phyloP scores from a whole-genome alignment of 2,329 filamentous ascomycete genomes.

The Rutstroemia sp. region DNA sequence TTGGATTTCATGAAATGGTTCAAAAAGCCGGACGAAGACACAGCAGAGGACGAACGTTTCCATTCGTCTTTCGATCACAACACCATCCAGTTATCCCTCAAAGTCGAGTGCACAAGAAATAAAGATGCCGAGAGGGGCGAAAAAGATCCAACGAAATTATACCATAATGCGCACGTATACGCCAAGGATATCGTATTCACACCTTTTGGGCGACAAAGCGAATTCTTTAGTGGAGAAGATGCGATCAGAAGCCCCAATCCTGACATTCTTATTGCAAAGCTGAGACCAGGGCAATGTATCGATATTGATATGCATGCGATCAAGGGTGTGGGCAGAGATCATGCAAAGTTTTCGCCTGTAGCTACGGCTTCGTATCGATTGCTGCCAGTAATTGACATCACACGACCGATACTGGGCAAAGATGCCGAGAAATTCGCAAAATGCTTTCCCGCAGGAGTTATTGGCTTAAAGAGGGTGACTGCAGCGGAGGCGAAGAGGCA shows the following conservation, averaged over 20 bases:
- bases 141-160: constrained; percentile 76
- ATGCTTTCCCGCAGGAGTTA: constrained; percentile 87
- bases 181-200: constrained; percentile 70
- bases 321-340: constrained; percentile 88
- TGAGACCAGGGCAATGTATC: constrained; percentile 84
- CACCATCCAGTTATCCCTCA: constrained; percentile 71
- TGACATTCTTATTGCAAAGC: constrained; percentile 88
- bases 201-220: constrained; percentile 64
- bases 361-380: constrained; percentile 91
- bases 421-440: constrained; percentile 84
- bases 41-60: constrained; percentile 42
- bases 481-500: constrained; percentile 51
- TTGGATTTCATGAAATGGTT: constrained; percentile 74
- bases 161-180: constrained; percentile 78
- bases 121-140: constrained; percentile 62
- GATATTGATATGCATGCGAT: constrained; percentile 86
- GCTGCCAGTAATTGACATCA: constrained; percentile 80
- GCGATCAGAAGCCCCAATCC: constrained; percentile 75
- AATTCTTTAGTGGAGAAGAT: constrained; percentile 60
- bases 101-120: constrained; percentile 76
- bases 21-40: constrained; percentile 60
- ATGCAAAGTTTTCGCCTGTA: constrained; percentile 95
- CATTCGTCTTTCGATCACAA: constrained; percentile 70
- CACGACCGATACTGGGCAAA: constrained; percentile 71
- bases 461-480: constrained; percentile 68